Evolutionary conservation across 768 basidiomycete species (phyloP), one percentile per base, ranked within the genome.

Genomic region (Neoboletus magnificus): DNA sequence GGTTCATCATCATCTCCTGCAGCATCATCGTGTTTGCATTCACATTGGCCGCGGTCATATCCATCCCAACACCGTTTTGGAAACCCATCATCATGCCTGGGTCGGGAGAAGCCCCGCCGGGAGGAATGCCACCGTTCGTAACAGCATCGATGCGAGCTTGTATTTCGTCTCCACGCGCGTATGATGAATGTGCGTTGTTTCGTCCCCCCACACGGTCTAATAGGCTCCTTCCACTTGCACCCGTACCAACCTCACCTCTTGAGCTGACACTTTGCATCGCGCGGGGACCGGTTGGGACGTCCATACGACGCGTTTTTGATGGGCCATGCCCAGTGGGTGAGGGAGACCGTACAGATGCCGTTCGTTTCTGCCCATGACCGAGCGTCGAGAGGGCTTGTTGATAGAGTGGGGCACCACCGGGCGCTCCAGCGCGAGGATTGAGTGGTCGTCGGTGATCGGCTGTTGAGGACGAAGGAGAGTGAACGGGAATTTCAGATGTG

Each of bases 1-100:
- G 88, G 70, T 82, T 89, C 82, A 90, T 86, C 84, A 94, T 86
- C 81, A 94, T 87, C 68, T 92, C 92, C 71, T 93, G 93, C 62
- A 95, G 71, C 72, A 87, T 73, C 57, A 90, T 60, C 39, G 88
- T 86, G 62, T 86, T 91, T 44, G 79, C 53, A 72, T 67, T 91
- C 85, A 54, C 60, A 37, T 81, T 87, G 81, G 40, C 76, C 74
- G 58, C 71, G 66, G 45, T 73, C 77, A 49, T 65, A 39, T 65
- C 77, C 77, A 66, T 62, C 48, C 66, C 77, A 77, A 68, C 62
- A 41, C 81, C 76, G 81, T 82, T 71, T 56, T 55, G 70, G 51
- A 66, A 71, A 20, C 59, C 54, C 77, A 84, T 79, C 62, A 81
- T 82, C 65, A 80, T 76, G 55, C 50, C 59, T 29, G 71, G 71